A percentile compares a stretch with the other conserved stretches of the same genome.
Conservation (phyloP, 352 stramenopile genomes). For the Globisporangium alternatum region DNA sequence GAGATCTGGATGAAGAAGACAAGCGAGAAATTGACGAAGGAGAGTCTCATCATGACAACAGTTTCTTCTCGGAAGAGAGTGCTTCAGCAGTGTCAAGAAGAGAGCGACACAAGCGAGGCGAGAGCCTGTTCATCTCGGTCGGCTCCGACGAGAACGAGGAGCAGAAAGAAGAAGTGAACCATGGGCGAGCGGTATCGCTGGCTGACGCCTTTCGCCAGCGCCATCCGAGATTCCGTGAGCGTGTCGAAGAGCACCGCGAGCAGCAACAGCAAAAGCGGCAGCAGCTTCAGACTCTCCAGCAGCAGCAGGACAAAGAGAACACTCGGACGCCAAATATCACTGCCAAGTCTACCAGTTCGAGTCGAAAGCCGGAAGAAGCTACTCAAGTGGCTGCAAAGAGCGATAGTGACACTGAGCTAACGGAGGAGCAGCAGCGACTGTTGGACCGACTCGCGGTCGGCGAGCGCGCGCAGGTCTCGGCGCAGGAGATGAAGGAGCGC, state of each 20-base stretch:
- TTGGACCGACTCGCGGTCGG: constrained; percentile 48
- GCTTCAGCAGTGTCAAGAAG: not conserved
- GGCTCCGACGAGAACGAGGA: not conserved
- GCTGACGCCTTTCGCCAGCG: constrained; percentile 59
- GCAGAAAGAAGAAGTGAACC: not conserved
- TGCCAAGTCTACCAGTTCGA: not conserved
- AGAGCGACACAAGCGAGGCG: not conserved
- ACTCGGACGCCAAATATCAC: not conserved
- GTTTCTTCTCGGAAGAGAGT: constrained; percentile 1
- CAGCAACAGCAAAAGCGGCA: constrained; percentile 30
- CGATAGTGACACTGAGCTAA: not conserved
- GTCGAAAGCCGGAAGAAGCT: not conserved
- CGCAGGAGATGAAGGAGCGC: constrained; percentile 64
- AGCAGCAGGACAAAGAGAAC: constrained; percentile 16
- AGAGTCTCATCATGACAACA: constrained; percentile 14
- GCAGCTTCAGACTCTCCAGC: constrained; percentile 16
- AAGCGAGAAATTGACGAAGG: constrained; percentile 21
- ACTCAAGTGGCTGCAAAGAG: not conserved
- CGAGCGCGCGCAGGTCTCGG: constrained; percentile 51
- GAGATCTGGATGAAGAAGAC: constrained; percentile 19
- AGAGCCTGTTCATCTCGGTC: constrained; percentile 11
- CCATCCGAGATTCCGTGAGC: constrained; percentile 53
- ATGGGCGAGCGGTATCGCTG: constrained; percentile 25
- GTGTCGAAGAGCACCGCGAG: constrained; percentile 22
- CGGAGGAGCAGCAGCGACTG: constrained; percentile 26